A percentile compares a stretch with the other conserved stretches of the same genome.
Evolutionary conservation across 108 stramenopile genomes (phyloP).

Genomic region (Nitzschia putrida): DNA sequence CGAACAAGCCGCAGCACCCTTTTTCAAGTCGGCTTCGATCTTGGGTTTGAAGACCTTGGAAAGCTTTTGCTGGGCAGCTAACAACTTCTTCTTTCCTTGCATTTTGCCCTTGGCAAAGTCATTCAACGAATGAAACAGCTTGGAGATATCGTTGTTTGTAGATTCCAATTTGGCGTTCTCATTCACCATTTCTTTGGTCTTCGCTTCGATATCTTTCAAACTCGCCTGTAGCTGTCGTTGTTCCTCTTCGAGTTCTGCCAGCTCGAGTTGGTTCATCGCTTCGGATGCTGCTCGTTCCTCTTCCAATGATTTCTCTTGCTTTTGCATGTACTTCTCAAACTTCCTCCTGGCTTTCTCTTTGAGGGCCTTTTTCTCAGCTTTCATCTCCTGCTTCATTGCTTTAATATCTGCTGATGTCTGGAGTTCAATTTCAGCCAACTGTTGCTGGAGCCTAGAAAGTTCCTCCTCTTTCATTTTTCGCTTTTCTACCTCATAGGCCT

Average conservation of each 20-base stretch:
- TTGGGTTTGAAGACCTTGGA: slow-evolving; percentile 13
- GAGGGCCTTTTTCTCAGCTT: slow-evolving; percentile 2
- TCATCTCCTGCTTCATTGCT: not conserved
- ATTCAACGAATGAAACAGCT: slow-evolving; percentile 5
- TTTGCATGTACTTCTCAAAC: slow-evolving; percentile 7
- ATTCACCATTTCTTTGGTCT: not conserved
- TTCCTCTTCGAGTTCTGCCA: slow-evolving; percentile 6
- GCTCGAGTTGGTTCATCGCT: slow-evolving; percentile 1
- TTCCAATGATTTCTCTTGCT: not conserved
- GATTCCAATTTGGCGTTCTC: slow-evolving; percentile 7
- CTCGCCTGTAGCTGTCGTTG: not conserved
- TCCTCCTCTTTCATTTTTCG: not conserved
- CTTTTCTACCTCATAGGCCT: not conserved
- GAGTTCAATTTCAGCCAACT: not conserved
- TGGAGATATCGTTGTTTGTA: slow-evolving; percentile 4
- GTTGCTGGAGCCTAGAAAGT: not conserved
- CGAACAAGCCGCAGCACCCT: not conserved
- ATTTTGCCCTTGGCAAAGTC: slow-evolving; percentile 9
- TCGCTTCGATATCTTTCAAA: slow-evolving; percentile 1
- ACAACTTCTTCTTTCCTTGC: slow-evolving; percentile 5
- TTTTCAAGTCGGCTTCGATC: not conserved
- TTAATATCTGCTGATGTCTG: not conserved
- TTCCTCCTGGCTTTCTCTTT: slow-evolving; percentile 8
- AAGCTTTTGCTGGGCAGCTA: not conserved
- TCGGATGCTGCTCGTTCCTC: slow-evolving; percentile 3